A percentile compares a stretch with the other conserved stretches of the same genome.
These are phyloP conservation scores for Populus tremula DNA, from an alignment of 345 rosid species.

Conservation along the genomic window DNA sequence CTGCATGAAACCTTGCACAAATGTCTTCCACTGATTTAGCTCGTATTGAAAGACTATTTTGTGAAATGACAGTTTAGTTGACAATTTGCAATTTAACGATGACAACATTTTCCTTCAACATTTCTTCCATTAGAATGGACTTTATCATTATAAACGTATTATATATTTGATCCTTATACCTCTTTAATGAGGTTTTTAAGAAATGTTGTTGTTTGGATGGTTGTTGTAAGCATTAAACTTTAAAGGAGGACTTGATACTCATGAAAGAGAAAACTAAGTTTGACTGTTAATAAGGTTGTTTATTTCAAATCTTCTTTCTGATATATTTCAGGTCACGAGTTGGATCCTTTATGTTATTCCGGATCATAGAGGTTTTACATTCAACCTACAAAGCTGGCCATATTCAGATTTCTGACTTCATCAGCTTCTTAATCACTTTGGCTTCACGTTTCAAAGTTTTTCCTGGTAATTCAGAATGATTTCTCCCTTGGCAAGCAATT, in stretches of 20 bases:
- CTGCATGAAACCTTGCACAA: background rate
- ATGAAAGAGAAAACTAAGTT: background rate
- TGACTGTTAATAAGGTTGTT: slow-evolving; percentile 1
- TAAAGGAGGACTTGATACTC: slow-evolving; percentile 2
- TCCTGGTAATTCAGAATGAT: slow-evolving; percentile 44
- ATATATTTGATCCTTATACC: background rate
- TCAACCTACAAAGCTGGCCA: slow-evolving; percentile 59
- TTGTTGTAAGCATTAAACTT: background rate
- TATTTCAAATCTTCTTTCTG: background rate
- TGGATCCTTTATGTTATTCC: slow-evolving; percentile 57
- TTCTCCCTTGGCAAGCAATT: slow-evolving; percentile 12
- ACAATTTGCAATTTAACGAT: background rate
- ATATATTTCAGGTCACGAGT: slow-evolving; percentile 52
- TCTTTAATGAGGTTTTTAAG: background rate
- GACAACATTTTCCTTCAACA: background rate
- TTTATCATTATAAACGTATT: no score
- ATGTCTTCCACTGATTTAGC: background rate
- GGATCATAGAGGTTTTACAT: slow-evolving; percentile 61
- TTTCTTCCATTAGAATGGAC: background rate
- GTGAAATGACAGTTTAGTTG: background rate
- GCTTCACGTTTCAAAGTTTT: slow-evolving; percentile 51
- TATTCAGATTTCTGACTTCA: slow-evolving; percentile 56
- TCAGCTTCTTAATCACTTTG: slow-evolving; percentile 65
- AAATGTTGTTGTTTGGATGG: background rate
- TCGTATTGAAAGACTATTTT: background rate